phyloP scores from a whole-genome alignment of 805 yeast species.

The Saccharomycopsis synnaedendra region DNA sequence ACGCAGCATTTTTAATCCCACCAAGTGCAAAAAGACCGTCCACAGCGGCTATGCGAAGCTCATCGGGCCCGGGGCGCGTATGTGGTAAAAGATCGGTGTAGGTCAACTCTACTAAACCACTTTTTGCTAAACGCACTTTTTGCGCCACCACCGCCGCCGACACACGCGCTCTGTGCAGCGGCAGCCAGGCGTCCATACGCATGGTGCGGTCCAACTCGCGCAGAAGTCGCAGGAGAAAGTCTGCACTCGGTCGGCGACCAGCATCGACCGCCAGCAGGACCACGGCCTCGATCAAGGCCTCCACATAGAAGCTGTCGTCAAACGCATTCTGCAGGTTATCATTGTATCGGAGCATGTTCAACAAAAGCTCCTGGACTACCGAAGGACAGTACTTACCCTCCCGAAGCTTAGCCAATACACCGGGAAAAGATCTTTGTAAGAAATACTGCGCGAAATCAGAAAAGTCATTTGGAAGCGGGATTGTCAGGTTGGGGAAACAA shows the following conservation, averaged over 20 bases:
- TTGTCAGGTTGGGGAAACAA: constrained; percentile 54
- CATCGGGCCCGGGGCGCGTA: constrained; percentile 36
- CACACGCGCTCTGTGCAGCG: constrained; percentile 52
- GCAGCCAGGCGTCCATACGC: constrained; percentile 78
- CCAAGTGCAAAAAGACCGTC: constrained; percentile 62
- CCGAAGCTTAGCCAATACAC: constrained; percentile 45
- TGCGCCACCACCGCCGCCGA: constrained; percentile 46
- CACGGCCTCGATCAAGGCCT: constrained; percentile 44
- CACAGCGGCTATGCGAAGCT: constrained; percentile 57
- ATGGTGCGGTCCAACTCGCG: constrained; percentile 64
- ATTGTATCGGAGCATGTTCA: constrained; percentile 68
- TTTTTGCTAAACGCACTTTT: constrained; percentile 46
- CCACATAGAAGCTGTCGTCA: constrained; percentile 59
- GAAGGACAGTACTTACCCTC: constrained; percentile 50
- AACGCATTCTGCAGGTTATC: constrained; percentile 75
- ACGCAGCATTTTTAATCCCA: constrained; percentile 54
- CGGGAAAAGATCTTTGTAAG: constrained; percentile 58
- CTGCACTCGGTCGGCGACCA: constrained; percentile 21
- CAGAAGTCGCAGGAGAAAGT: constrained; percentile 36
- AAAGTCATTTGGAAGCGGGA: constrained; percentile 78
- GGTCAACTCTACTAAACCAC: constrained; percentile 40
- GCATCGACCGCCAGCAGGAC: constrained; percentile 23
- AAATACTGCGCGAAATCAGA: constrained; percentile 57
- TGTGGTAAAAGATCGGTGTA: constrained; percentile 44
- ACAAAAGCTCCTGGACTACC: constrained; percentile 47